Conservation (phyloP, 768 basidiomycete genomes). For the Panaeolus papilionaceus region DNA sequence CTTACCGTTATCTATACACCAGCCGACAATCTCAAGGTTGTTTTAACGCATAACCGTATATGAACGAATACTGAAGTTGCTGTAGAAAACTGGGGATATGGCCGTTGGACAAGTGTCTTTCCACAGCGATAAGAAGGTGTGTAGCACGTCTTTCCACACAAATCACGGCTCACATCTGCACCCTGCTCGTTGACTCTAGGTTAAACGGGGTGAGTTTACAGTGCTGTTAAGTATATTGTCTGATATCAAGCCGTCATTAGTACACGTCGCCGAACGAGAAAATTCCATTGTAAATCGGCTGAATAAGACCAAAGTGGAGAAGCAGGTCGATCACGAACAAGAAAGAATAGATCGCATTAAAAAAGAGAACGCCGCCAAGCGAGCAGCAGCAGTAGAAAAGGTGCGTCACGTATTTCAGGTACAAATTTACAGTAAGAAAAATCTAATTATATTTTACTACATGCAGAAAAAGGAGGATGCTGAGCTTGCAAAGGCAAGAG, state of each 20-base stretch:
- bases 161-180: background rate
- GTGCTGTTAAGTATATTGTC: background rate
- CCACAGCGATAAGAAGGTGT: constrained; percentile 85
- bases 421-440: background rate
- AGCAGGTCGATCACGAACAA: constrained; percentile 88
- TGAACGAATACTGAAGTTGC: background rate
- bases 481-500: constrained; percentile 76
- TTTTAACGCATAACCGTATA: constrained; percentile 19
- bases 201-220: constrained; percentile 69
- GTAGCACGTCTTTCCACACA: constrained; percentile 21
- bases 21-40: constrained; percentile 88
- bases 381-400: constrained; percentile 69
- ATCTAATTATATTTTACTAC: constrained; percentile 8
- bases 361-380: constrained; percentile 68
- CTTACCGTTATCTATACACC: constrained; percentile 95
- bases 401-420: constrained; percentile 42
- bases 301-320: constrained; percentile 91
- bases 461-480: constrained; percentile 78
- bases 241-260: constrained; percentile 41
- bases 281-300: constrained; percentile 91
- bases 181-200: constrained; percentile 45
- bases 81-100: constrained; percentile 97
- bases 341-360: constrained; percentile 86
- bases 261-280: constrained; percentile 80
- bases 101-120: constrained; percentile 96